Evolutionary conservation across 768 basidiomycete genomes (phyloP), one percentile per base, ranked within the genome.

Genomic region (Pulveroboletus sp.): DNA sequence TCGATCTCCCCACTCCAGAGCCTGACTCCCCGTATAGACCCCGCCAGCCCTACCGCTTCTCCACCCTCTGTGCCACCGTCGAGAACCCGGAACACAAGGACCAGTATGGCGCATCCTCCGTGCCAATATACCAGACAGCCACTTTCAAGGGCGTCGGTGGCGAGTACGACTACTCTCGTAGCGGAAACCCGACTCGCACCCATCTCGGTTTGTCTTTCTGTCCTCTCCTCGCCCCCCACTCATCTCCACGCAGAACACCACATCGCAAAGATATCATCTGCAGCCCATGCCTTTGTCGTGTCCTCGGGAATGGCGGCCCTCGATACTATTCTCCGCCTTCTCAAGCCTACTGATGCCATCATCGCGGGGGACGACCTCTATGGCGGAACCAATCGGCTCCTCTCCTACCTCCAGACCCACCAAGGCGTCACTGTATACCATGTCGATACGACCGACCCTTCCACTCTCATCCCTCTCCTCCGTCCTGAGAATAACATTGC

Each of bases 231-330:
- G 0, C 6, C n/a, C 8, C 6, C 5, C 6, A 1, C 48, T 59
- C 43, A 57, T 13, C 41, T 8, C 41, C 26, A 10, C 50, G 43
- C 65, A 98, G 96, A 98, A 68, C 91, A 97, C 58, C 96, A 98
- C 66, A 78, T 99, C 41, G 95, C 95, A 50, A 93, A 97, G 75
- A 93, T 99, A 61, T 96, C 94, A 31, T 90, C 89, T 27, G 93
- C 94, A 6, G 74, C 76, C 5, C 84, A 95, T 78, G 91, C 92
- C 1, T 90, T 95, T 65, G 81, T 85, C 17, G 91, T 99, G 5
- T 90, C 93, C 6, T 97, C 95, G 5, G 96, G 96, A 47, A 99
- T 99, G 96, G 93, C 95, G 15, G 93, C 94, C 3, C 79, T 98
- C 37, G 96, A 99, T 69, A 82, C 93, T 46, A 97, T 99, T 60